phyloP scores from a whole-genome alignment of 1,284 basidiomycete species.

The Boletus sp. region DNA sequence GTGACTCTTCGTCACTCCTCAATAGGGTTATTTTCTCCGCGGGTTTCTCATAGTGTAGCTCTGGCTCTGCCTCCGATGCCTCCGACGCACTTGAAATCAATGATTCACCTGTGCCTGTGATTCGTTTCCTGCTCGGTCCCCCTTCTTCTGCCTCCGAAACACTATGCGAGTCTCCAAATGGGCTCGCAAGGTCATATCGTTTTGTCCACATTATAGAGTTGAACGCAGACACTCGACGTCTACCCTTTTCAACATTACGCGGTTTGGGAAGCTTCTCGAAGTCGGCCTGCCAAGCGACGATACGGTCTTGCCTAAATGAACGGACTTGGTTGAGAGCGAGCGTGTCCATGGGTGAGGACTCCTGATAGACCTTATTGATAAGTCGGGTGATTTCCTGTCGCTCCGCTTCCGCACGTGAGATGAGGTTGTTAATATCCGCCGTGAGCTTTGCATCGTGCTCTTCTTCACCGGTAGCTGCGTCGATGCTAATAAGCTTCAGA shows the following conservation, averaged over 20 bases:
- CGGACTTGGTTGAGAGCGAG: constrained; percentile 89
- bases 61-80: constrained; percentile 52
- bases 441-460: constrained; percentile 64
- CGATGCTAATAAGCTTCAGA: constrained; percentile 72
- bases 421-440: constrained; percentile 65
- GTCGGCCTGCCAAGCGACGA: constrained; percentile 95
- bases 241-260: constrained; percentile 51
- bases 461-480: constrained; percentile 77
- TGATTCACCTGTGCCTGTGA: constrained; percentile 59
- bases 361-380: constrained; percentile 81
- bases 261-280: constrained; percentile 78
- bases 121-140: constrained; percentile 45
- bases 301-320: constrained; percentile 88
- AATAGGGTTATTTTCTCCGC: constrained; percentile 27
- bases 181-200: constrained; percentile 54
- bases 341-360: constrained; percentile 83
- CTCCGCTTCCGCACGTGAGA: constrained; percentile 74
- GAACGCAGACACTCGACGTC: constrained; percentile 63
- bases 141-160: constrained; percentile 82
- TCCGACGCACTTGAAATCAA: constrained; percentile 65
- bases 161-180: constrained; percentile 56
- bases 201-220: constrained; percentile 73
- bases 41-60: constrained; percentile 31
- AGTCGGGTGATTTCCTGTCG: constrained; percentile 74
- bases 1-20: constrained; percentile 30